Percentiles rank a stretch among this genome's conserved stretches.
phyloP scores from a whole-genome alignment of 192 early-diverging fungal genomes.

The Podila verticillata region DNA sequence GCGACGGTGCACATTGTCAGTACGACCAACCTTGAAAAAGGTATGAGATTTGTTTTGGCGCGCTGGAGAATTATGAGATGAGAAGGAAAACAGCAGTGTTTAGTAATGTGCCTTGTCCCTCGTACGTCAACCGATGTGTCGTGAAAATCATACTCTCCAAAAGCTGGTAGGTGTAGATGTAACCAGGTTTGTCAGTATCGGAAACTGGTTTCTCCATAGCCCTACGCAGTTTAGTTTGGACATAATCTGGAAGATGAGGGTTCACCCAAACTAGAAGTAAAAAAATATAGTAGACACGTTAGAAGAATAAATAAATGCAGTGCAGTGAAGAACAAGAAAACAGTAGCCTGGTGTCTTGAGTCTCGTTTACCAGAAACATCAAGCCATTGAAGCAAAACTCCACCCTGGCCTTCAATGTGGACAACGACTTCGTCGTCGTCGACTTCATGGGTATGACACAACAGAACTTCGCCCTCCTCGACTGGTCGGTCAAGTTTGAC shows the following conservation, averaged over 20 bases:
- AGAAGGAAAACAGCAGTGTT: not conserved
- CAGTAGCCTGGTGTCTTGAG: not conserved
- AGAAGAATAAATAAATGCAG: not conserved
- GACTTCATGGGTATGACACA: conserved; percentile 49
- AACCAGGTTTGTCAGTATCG: conserved; percentile 54
- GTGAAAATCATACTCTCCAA: conserved; percentile 37
- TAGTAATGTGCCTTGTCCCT: too few relatives aligned
- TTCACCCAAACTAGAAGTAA: conserved; percentile 50
- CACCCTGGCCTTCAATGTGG: conserved; percentile 49
- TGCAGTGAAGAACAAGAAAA: not conserved
- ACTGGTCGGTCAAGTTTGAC: conserved; percentile 44
- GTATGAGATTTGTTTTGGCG: conserved; percentile 34
- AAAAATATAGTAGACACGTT: not conserved
- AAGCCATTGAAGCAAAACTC: conserved; percentile 46
- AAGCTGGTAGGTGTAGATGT: conserved; percentile 59
- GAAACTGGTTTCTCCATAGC: conserved; percentile 58
- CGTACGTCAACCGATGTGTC: too few relatives aligned
- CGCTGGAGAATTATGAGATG: conserved; percentile 4
- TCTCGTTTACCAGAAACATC: conserved; percentile 28
- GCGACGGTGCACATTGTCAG: conserved; percentile 54
- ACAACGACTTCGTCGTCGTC: conserved; percentile 51
- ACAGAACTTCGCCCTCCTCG: conserved; percentile 35
- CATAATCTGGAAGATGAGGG: conserved; percentile 40
- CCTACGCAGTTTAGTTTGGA: conserved; percentile 41
- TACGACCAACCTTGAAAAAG: conserved; percentile 59